These are phyloP conservation scores for Saccharomycopsis schoenii DNA, from an alignment of 805 yeast genomes.

Conservation along the genomic window DNA sequence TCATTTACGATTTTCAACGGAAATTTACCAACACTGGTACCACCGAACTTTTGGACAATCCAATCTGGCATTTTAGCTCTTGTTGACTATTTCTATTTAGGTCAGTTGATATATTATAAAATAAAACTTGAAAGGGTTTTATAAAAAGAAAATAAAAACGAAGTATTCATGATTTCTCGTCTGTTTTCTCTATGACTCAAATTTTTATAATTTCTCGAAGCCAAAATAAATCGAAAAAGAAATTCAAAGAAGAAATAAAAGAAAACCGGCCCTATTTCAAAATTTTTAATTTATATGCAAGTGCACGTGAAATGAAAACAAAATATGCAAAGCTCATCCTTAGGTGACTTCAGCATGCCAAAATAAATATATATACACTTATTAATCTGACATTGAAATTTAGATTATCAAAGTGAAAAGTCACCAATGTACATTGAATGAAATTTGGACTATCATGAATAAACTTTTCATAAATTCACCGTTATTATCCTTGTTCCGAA, in stretches of 20 bases:
- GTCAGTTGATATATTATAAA: too few relatives aligned
- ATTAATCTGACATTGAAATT: too few relatives aligned
- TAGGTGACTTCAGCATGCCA: neutral
- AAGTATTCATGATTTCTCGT: neutral
- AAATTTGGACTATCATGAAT: too few relatives aligned
- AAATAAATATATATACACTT: neutral
- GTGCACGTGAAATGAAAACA: neutral
- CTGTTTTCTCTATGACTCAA: neutral
- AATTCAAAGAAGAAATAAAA: neutral
- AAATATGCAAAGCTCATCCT: neutral
- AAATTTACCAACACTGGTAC: constrained; percentile 94
- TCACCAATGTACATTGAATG: neutral
- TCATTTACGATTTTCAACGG: constrained; percentile 77
- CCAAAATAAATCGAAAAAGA: neutral
- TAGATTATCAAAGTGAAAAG: neutral
- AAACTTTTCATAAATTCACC: too few relatives aligned
- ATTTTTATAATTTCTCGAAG: neutral
- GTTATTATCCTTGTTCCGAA: too few relatives aligned
- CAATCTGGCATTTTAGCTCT: constrained; percentile 31
- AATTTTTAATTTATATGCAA: neutral
- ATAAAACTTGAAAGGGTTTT: too few relatives aligned
- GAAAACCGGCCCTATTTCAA: neutral
- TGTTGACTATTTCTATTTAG: too few relatives aligned
- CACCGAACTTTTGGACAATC: constrained; percentile 93
- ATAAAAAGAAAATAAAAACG: too few relatives aligned